phyloP scores from a whole-genome alignment of 306 rosid genomes.

The Carpinus fangiana region DNA sequence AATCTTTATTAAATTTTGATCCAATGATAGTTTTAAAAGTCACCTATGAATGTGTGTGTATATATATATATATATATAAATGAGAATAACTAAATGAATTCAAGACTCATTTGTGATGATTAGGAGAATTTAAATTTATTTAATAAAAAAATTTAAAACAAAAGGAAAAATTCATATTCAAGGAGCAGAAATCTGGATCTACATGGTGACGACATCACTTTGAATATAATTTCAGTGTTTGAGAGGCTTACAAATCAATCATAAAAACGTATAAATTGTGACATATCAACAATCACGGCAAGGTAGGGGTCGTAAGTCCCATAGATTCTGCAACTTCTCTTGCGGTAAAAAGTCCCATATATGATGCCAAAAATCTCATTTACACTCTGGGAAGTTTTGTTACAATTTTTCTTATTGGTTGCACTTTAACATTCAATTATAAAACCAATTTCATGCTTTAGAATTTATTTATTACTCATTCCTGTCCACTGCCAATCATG shows the following conservation, averaged over 20 bases:
- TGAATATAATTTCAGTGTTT: slow-evolving; percentile 21
- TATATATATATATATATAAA: too few species aligned
- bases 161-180: background rate
- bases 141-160: background rate
- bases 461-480: slow-evolving; percentile 4
- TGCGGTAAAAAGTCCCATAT: slow-evolving; percentile 46
- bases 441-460: background rate
- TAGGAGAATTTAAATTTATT: too few species aligned
- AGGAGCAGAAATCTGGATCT: slow-evolving; percentile 34
- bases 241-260: background rate
- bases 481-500: slow-evolving; percentile 4
- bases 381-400: background rate
- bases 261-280: slow-evolving; percentile 22
- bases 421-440: slow-evolving; percentile 7
- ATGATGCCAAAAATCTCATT: background rate
- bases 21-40: too few species aligned
- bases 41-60: too few species aligned
- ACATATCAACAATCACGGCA: slow-evolving; percentile 52
- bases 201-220: slow-evolving; percentile 25
- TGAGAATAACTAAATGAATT: too few species aligned
- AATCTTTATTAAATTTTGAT: too few species aligned
- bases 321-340: slow-evolving; percentile 87
- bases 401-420: background rate
- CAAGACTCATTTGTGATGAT: too few species aligned
- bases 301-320: slow-evolving; percentile 71